A percentile compares a stretch with the other conserved stretches of the same genome.
Evolutionary conservation across 2,329 filamentous ascomycete species (phyloP).

Genomic region (Penicillium aurantiogriseum): DNA sequence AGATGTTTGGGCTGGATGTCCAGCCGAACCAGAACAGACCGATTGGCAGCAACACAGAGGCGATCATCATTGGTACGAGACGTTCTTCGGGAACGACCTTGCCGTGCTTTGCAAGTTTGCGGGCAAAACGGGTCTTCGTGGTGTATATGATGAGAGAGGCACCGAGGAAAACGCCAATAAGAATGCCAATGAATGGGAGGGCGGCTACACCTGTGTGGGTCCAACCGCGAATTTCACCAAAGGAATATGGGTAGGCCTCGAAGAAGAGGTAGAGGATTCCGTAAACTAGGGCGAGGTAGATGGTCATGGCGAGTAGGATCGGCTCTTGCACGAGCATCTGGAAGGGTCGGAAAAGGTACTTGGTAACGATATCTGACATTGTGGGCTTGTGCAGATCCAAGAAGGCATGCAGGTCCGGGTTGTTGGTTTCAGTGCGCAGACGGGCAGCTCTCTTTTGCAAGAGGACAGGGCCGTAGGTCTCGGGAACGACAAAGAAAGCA

Average conservation of each 20-base stretch:
- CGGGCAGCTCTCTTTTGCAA: conserved; percentile 49
- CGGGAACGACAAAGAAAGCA: conserved; percentile 49
- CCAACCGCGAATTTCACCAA: conserved; percentile 40
- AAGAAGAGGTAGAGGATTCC: conserved; percentile 41
- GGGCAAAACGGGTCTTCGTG: conserved; percentile 43
- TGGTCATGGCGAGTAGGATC: conserved; percentile 48
- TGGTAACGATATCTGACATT: conserved; percentile 39
- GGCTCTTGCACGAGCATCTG: conserved; percentile 51
- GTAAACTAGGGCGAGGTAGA: conserved; percentile 45
- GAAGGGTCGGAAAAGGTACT: conserved; percentile 48
- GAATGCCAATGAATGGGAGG: conserved; percentile 40
- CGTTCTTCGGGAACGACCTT: conserved; percentile 44
- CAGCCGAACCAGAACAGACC: conserved; percentile 55
- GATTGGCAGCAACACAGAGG: conserved; percentile 43
- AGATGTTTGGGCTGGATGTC: conserved; percentile 43
- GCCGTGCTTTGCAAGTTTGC: conserved; percentile 32
- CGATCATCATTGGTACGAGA: conserved; percentile 49
- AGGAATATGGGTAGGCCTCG: conserved; percentile 44
- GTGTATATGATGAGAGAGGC: conserved; percentile 38
- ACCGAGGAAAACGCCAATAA: conserved; percentile 37
- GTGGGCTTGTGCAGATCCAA: conserved; percentile 45
- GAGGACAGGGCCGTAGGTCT: conserved; percentile 52
- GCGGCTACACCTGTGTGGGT: conserved; percentile 35
- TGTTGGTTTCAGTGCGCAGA: conserved; percentile 49
- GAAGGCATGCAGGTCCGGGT: conserved; percentile 49